phyloP scores from a whole-genome alignment of 306 rosid species.

The Cyclanthera cordifolia region DNA sequence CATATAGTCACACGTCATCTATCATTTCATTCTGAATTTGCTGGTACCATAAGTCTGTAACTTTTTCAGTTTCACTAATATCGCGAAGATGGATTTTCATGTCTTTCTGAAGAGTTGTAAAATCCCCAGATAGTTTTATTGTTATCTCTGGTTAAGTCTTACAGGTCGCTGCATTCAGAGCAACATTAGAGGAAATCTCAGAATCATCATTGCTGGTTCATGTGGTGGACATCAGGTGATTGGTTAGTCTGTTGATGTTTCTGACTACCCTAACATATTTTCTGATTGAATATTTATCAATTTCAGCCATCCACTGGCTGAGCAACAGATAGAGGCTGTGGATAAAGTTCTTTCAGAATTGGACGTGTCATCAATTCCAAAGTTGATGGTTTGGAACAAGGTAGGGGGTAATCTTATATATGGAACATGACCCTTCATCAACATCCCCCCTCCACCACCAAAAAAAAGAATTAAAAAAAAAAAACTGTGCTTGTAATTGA shows the following conservation, averaged over 20 bases:
- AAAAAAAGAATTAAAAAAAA: neutral
- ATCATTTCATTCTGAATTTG: slow-evolving; percentile 8
- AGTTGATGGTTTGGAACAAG: slow-evolving; percentile 94
- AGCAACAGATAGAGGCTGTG: slow-evolving; percentile 92
- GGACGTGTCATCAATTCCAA: slow-evolving; percentile 70
- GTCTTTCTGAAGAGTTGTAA: slow-evolving; percentile 3
- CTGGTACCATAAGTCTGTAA: slow-evolving; percentile 1
- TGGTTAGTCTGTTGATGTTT: slow-evolving; percentile 9
- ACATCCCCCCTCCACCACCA: neutral
- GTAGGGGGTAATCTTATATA: slow-evolving; percentile 22
- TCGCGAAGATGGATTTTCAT: neutral
- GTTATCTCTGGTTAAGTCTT: slow-evolving; percentile 12
- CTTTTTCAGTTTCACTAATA: neutral
- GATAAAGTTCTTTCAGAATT: slow-evolving; percentile 83
- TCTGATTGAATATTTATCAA: slow-evolving; percentile 28
- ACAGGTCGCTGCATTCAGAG: slow-evolving; percentile 97
- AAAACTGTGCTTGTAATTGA: neutral
- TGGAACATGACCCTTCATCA: neutral
- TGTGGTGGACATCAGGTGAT: slow-evolving; percentile 84
- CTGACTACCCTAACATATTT: neutral
- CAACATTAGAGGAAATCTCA: slow-evolving; percentile 90
- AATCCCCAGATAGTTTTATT: slow-evolving; percentile 3
- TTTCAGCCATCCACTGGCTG: slow-evolving; percentile 82
- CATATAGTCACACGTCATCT: slow-evolving; percentile 12
- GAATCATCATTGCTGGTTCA: slow-evolving; percentile 84